These are phyloP conservation scores for Xenoacremonium recifei DNA, from an alignment of 2,329 filamentous ascomycete genomes.

Conservation along the genomic window DNA sequence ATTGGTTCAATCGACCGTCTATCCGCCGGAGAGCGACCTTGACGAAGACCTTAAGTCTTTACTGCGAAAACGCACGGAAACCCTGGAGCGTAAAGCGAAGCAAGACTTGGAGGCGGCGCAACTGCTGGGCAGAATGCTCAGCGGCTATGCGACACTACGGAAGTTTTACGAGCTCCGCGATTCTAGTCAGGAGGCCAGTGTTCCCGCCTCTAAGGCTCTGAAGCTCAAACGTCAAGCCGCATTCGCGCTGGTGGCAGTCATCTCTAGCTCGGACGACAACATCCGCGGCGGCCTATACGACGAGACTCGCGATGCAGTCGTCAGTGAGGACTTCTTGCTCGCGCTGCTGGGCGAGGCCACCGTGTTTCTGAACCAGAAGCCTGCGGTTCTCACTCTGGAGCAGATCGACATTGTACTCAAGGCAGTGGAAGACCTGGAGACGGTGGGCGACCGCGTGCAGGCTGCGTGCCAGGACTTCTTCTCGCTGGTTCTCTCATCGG, in stretches of 20 bases:
- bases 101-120: conserved; percentile 80
- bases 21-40: conserved; percentile 68
- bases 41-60: conserved; percentile 71
- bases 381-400: conserved; percentile 59
- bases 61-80: conserved; percentile 68
- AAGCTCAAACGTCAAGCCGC: conserved; percentile 68
- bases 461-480: conserved; percentile 77
- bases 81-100: conserved; percentile 68
- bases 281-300: conserved; percentile 91
- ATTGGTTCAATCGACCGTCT: conserved; percentile 79
- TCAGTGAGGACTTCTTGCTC: conserved; percentile 84
- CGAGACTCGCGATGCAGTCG: conserved; percentile 73
- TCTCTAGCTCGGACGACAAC: conserved; percentile 82
- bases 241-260: conserved; percentile 74
- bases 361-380: conserved; percentile 65
- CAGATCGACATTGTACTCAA: conserved; percentile 76
- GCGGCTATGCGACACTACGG: conserved; percentile 87
- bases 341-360: conserved; percentile 81
- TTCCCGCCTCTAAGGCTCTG: conserved; percentile 43
- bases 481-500: conserved; percentile 69
- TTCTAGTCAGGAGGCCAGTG: conserved; percentile 26
- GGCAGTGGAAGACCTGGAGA: conserved; percentile 76
- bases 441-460: conserved; percentile 70
- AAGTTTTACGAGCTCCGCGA: conserved; percentile 91
- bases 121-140: conserved; percentile 80